phyloP scores from a whole-genome alignment of 805 yeast genomes.

The Saturnispora gosingensis region DNA sequence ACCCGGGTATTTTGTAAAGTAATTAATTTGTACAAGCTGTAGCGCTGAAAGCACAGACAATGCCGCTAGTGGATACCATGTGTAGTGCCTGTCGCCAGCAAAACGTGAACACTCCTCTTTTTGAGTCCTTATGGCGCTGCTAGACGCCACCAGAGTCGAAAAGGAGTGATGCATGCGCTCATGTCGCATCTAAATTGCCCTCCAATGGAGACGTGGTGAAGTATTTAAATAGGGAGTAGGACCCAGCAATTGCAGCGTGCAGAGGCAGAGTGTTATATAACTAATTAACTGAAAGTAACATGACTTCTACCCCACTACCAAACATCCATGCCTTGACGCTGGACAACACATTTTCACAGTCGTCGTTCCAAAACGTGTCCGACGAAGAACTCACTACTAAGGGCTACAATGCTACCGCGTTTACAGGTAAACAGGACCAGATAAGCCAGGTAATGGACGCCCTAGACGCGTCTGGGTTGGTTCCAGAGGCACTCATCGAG shows the following conservation, averaged over 20 bases:
- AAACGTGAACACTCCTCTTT: neutral
- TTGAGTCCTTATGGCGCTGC: neutral
- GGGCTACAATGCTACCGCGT: constrained; percentile 70
- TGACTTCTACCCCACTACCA: constrained; percentile 8
- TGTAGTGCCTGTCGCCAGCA: neutral
- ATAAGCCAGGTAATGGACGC: constrained; percentile 73
- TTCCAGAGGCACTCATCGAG: constrained; percentile 81
- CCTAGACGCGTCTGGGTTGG: constrained; percentile 75
- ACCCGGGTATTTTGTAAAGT: neutral
- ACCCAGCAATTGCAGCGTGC: neutral
- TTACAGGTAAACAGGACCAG: constrained; percentile 74
- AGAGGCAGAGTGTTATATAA: neutral
- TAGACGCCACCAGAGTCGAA: neutral
- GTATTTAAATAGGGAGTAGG: neutral
- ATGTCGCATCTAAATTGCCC: neutral
- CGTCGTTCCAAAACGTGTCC: constrained; percentile 27
- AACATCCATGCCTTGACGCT: constrained; percentile 20
- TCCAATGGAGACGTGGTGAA: neutral
- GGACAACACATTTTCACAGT: constrained; percentile 29
- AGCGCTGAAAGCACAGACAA: neutral
- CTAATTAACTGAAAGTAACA: neutral
- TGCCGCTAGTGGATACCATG: neutral
- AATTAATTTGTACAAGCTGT: neutral
- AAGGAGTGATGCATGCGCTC: constrained; percentile 1
- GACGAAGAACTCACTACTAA: constrained; percentile 23